Conservation (phyloP, 257 asterid genomes). For the Nicotiana noctiflora region DNA sequence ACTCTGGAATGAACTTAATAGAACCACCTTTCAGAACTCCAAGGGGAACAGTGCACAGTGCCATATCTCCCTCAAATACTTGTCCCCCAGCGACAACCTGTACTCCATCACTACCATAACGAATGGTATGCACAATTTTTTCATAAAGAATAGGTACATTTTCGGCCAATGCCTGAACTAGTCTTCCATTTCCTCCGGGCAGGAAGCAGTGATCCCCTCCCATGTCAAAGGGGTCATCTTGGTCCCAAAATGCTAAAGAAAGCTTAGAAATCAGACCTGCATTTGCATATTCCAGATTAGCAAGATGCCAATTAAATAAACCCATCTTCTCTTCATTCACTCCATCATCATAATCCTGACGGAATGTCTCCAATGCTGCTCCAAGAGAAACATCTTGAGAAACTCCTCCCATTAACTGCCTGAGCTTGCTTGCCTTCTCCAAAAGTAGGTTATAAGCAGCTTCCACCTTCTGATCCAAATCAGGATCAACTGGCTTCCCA, state of each 20-base stretch:
- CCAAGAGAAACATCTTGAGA: conserved; percentile 94
- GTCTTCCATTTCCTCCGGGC: conserved; percentile 86
- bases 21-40: conserved; percentile 88
- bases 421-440: conserved; percentile 63
- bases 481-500: conserved; percentile 72
- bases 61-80: conserved; percentile 78
- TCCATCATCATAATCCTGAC: conserved; percentile 39
- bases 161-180: conserved; percentile 73
- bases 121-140: conserved; percentile 67
- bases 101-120: conserved; percentile 78
- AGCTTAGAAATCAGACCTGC: conserved; percentile 82
- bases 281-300: conserved; percentile 91
- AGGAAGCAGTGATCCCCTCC: conserved; percentile 98
- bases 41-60: conserved; percentile 84
- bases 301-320: conserved; percentile 90
- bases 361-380: conserved; percentile 84
- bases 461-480: conserved; percentile 71
- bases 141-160: conserved; percentile 72
- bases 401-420: conserved; percentile 85
- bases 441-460: conserved; percentile 60
- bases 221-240: conserved; percentile 98
- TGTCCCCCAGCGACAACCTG: conserved; percentile 81
- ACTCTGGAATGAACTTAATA: conserved; percentile 80
- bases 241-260: conserved; percentile 98
- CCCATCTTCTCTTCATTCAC: conserved; percentile 59